These are phyloP conservation scores for Juncus inflexus DNA, from an alignment of 176 grass and related monocot species.

Conservation along the genomic window DNA sequence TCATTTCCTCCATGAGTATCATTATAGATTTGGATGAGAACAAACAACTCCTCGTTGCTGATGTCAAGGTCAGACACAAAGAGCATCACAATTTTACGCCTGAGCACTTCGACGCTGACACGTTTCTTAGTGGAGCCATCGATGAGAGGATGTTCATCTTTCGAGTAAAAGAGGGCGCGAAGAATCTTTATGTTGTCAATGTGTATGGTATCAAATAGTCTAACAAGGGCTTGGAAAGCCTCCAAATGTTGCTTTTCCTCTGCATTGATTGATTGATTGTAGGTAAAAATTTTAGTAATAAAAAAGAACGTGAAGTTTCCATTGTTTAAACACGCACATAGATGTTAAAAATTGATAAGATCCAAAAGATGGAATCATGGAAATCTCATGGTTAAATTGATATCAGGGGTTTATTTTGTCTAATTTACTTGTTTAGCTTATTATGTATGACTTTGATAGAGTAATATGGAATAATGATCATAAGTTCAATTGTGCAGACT, in stretches of 20 bases:
- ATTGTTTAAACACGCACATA: too few species aligned
- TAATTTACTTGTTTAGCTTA: too few species aligned
- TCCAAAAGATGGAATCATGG: too few species aligned
- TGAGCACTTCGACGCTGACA: conserved; percentile 30
- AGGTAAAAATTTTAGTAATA: background rate
- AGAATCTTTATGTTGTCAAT: conserved; percentile 49
- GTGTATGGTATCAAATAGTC: conserved; percentile 34
- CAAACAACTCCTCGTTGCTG: conserved; percentile 36
- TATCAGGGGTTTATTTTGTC: too few species aligned
- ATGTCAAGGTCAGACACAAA: conserved; percentile 42
- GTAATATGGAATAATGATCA: background rate
- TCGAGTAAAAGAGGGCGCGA: conserved; percentile 30
- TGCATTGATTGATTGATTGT: conserved; percentile 1
- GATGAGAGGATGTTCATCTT: conserved; percentile 34
- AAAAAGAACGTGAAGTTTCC: background rate
- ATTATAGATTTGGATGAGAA: conserved; percentile 37
- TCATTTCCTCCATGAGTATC: conserved; percentile 33
- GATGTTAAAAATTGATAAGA: too few species aligned
- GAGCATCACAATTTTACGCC: conserved; percentile 45
- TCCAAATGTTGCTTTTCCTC: conserved; percentile 40
- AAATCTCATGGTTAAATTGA: too few species aligned
- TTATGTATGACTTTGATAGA: background rate
- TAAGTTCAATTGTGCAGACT: too few species aligned
- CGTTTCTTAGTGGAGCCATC: conserved; percentile 28
- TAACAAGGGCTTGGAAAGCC: conserved; percentile 30